These are phyloP conservation scores for Ceratocystis colombiana DNA, from an alignment of 2,329 filamentous ascomycete genomes.

Conservation along the genomic window DNA sequence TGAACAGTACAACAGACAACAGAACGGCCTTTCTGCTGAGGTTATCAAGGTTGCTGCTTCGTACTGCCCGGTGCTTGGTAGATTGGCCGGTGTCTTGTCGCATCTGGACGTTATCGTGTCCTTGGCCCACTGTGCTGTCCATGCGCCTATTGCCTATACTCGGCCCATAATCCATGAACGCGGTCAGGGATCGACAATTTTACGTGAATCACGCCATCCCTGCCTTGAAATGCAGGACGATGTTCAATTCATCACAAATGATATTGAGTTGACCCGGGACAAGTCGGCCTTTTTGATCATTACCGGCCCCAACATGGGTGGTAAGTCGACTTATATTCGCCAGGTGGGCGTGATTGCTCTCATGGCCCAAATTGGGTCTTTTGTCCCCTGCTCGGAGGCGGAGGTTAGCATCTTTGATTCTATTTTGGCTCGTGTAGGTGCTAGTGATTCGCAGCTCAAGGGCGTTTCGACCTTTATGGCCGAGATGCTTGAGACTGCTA, in stretches of 20 bases:
- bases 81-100: constrained; percentile 74
- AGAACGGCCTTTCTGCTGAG: constrained; percentile 80
- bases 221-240: constrained; percentile 99
- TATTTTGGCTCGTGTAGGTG: constrained; percentile 89
- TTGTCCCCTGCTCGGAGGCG: constrained; percentile 82
- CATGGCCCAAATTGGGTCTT: constrained; percentile 94
- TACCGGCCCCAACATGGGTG: constrained; percentile 97
- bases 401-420: constrained; percentile 95
- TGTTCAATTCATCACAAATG: constrained; percentile 96
- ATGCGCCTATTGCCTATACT: constrained; percentile 85
- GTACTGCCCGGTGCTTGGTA: constrained; percentile 86
- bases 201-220: constrained; percentile 90
- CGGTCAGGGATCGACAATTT: constrained; percentile 74
- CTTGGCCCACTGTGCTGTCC: constrained; percentile 84
- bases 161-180: constrained; percentile 82
- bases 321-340: constrained; percentile 96
- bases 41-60: constrained; percentile 89
- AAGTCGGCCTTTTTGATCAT: constrained; percentile 89
- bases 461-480: constrained; percentile 99
- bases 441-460: constrained; percentile 92
- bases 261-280: constrained; percentile 69
- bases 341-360: constrained; percentile 94
- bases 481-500: constrained; percentile 97
- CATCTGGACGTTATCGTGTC: constrained; percentile 93
- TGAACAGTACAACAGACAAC: constrained; percentile 88